Base-by-base conservation (phyloP, 1,284 basidiomycete species). In the Leccinum solheimii region DNA sequence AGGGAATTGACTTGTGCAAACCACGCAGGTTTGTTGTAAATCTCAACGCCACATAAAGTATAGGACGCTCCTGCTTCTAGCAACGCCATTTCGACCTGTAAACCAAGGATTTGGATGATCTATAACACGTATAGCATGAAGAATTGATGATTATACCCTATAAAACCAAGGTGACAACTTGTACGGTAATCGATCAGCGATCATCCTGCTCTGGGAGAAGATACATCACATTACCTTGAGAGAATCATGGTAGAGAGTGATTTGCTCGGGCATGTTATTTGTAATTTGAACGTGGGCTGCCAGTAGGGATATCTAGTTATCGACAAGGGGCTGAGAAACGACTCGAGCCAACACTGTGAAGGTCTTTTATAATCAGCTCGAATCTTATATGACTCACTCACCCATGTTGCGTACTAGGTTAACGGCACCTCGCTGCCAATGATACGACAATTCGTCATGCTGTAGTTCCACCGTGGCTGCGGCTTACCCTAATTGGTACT, bases 61-160 rank as follows among this genome's bases (percentile, higher is more conserved):
- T 54, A 68, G 1, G 54, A 26, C 21, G 56, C 65, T 0, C 65
- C 67, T 10, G 59, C 36, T 40, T 68, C 67, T 7, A 61, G 1
- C 3, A 71, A 26, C 0, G 68, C 67, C 1, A 68, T 58, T 55
- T 68, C 65, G 5, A 69, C 67, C 67, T 67, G n/a, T 2, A 14
- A 23, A 14, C 19, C 30, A 11, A 16, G 34, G 32, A 36, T 27
- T 11, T 26, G 10, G 14, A 19, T 52, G 14, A 14, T 27, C 27
- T 52, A 3, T 26, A 26, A 49, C 7, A 9, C 19, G 19, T 11
- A 45, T 21, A 45, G 9, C n/a, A 45, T n/a, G 48, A 49, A 49
- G 9, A 5, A 26, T 19, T 3, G 8, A 45, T 45, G 9, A 19
- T 26, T 3, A 49, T 49, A 49, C 48, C 48, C 48, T 49, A 16